phyloP scores from a whole-genome alignment of 1,139 yeast species.

The Yamadazyma triangularis region DNA sequence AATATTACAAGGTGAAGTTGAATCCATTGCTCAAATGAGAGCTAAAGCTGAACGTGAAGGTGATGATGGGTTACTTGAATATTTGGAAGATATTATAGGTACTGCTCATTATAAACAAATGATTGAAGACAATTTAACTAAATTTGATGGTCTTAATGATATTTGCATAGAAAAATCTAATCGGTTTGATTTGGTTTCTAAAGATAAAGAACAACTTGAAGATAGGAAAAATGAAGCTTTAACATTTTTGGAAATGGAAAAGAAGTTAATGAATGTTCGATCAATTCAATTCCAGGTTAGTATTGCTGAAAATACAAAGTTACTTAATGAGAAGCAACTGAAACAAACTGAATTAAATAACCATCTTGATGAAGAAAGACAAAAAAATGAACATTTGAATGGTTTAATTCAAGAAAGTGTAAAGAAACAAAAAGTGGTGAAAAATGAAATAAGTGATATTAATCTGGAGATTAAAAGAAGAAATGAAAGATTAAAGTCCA shows the following conservation, averaged over 20 bases:
- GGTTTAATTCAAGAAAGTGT: slow-evolving; percentile 30
- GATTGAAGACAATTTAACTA: slow-evolving; percentile 60
- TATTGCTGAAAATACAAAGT: slow-evolving; percentile 35
- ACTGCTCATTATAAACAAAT: slow-evolving; percentile 77
- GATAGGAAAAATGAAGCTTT: slow-evolving; percentile 68
- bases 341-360: slow-evolving; percentile 35
- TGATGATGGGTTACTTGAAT: slow-evolving; percentile 92
- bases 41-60: slow-evolving; percentile 90
- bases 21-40: slow-evolving; percentile 97
- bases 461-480: slow-evolving; percentile 28
- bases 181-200: slow-evolving; percentile 74
- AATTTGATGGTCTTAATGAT: slow-evolving; percentile 70
- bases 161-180: slow-evolving; percentile 77
- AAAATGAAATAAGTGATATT: slow-evolving; percentile 24
- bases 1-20: slow-evolving; percentile 97
- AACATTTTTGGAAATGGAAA: slow-evolving; percentile 61
- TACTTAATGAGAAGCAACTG: slow-evolving; percentile 33
- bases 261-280: slow-evolving; percentile 49
- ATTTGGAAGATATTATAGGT: slow-evolving; percentile 94
- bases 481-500: slow-evolving; percentile 37
- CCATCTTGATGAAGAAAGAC: slow-evolving; percentile 44
- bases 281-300: slow-evolving; percentile 57
- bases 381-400: slow-evolving; percentile 40
- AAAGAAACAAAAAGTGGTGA: slow-evolving; percentile 29
- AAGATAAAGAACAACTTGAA: slow-evolving; percentile 69